Evolutionary conservation across 306 rosid species (phyloP), one percentile per base, ranked within the genome.

Genomic region (Urtica urens): DNA sequence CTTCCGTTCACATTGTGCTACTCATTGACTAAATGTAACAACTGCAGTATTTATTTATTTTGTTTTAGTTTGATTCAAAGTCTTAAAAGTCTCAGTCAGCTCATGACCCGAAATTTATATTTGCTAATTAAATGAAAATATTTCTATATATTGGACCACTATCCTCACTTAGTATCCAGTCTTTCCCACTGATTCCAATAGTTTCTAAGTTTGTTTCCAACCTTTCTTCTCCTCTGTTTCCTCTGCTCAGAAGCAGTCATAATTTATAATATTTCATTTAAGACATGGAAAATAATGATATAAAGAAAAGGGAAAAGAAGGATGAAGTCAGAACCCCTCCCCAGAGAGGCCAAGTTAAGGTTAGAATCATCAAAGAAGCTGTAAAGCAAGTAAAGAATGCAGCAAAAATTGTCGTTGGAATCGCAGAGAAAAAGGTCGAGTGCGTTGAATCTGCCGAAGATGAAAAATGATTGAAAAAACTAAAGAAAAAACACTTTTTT

Each of bases 281-380:
- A 19, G 12, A 42, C 3, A 16, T 42, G 47, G 47, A 19, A 9
- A 42, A 19, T 12, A 1, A 38, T 42, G 13, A 13, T 9, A 25
- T 10, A 6, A 42, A 19, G 14, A 19, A 42, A 42, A 42, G 13
- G 18, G 23, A 17, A 6, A 42, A 19, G 47, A 42, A 42, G 47
- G 13, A 12, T 2, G 24, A 42, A 25, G 47, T 18, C 12, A 42
- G 24, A n/a, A 0, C 11, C 6, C 47, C 47, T 17, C 47, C 47
- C 9, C 24, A 8, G 47, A 42, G 47, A 9, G 47, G 47, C 13
- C 47, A 42, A 42, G 22, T 42, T 42, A 42, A 42, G 12, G 47
- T 7, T 8, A 42, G 12, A 19, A 42, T 42, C 18, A 7, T 19
- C 47, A 7, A 42, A 42, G 47, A 42, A 42, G 47, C 47, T 18